phyloP scores from a whole-genome alignment of 2,329 filamentous ascomycete species.

The Aspergillus texensis region DNA sequence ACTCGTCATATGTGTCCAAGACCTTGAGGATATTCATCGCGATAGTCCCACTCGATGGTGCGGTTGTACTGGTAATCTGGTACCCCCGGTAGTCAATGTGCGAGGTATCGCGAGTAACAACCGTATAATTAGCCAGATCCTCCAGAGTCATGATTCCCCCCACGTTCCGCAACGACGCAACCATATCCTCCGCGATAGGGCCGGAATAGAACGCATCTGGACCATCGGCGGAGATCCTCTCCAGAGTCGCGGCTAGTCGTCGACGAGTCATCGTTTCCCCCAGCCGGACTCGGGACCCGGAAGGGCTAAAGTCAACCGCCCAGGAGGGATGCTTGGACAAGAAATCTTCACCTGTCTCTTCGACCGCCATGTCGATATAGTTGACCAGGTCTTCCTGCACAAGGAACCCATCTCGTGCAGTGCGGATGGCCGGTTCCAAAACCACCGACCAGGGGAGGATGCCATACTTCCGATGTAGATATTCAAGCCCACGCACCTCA shows the following conservation, averaged over 20 bases:
- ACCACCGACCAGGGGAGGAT: not conserved
- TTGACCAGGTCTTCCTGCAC: not conserved
- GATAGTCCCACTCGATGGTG: not conserved
- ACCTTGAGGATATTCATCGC: not conserved
- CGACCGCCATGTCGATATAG: not conserved
- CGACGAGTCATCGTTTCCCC: not conserved
- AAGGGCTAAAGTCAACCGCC: not conserved
- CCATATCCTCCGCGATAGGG: not conserved
- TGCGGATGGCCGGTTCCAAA: not conserved
- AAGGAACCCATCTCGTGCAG: not conserved
- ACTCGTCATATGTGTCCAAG: not conserved
- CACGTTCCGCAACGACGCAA: not conserved
- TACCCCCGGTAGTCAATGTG: not conserved
- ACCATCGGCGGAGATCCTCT: not conserved
- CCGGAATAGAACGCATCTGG: not conserved
- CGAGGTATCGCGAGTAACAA: not conserved
- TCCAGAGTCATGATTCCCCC: not conserved
- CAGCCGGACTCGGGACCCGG: not conserved
- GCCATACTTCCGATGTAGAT: not conserved
- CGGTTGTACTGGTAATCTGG: not conserved
- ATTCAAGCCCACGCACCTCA: not conserved
- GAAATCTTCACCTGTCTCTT: not conserved
- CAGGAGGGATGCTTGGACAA: not conserved
- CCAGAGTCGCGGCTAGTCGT: not conserved
- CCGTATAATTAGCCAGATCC: not conserved